Evolutionary conservation across 257 asterid genomes (phyloP), one percentile per base, ranked within the genome.

Genomic region (Capsicum rhomboideum): DNA sequence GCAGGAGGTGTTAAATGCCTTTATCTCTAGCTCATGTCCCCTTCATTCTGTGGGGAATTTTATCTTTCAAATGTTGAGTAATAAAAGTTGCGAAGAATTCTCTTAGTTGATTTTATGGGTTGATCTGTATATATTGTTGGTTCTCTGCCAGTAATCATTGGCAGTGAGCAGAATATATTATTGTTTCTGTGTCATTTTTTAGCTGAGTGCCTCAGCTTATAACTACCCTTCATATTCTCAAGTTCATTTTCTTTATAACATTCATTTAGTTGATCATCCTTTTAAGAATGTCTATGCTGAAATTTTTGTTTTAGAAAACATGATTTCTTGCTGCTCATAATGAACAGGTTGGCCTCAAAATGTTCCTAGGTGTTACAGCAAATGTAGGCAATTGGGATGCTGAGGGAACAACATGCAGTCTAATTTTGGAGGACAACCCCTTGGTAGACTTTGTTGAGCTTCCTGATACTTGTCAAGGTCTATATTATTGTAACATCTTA

Each of bases 401-500:
- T 20, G 99, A 97, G 83, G 98, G 99, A 82, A 93, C 98, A 85
- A 92, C 97, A 8, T 97, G 99, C 94, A 93, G 98, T 85, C 84
- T 97, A 46, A 92, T 97, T 86, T 84, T 95, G 89, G 98, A 97
- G 87, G 99, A 97, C 82, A 97, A 97, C 88, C 99, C 98, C 26
- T 89, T 95, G 83, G 98, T 95, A 66, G 99, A 97, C 87, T 97
- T 97, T 87, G 98, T 97, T 79, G 99, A 97, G 91, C 98, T 95
- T 85, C 99, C 98, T 64, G 98, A 95, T 84, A 95, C 95, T 67
- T 97, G 98, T 85, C 99, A 97, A 88, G 98, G 99, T 85, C 94
- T 97, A 83, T 87, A 90, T 69, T 97, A 97, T 53, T 95, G 99
- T 95, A 97, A 97, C 86, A 91, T 97, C 83, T 84, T 97, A 66